A percentile compares a stretch with the other conserved stretches of the same genome.
phyloP scores from a whole-genome alignment of 2,329 filamentous ascomycete genomes.

The Raffaelea arxii region DNA sequence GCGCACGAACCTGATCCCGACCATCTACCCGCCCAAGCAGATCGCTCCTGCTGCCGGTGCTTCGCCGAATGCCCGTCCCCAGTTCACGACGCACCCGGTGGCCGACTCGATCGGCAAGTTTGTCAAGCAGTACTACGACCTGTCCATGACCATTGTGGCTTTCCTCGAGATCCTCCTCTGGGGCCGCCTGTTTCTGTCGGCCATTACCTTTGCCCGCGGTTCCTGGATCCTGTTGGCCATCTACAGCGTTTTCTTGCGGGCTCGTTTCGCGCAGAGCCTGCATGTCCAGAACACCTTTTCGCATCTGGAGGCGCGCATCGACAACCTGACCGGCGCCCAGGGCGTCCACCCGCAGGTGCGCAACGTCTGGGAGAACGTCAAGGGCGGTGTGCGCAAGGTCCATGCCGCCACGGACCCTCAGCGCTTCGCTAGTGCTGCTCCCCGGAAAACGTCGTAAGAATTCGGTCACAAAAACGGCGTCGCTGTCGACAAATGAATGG shows the following conservation, averaged over 20 bases:
- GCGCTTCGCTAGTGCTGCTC: constrained; percentile 55
- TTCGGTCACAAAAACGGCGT: background rate
- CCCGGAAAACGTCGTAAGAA: constrained; percentile 53
- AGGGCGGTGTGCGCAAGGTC: constrained; percentile 62
- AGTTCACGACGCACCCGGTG: constrained; percentile 46
- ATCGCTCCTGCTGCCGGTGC: constrained; percentile 42
- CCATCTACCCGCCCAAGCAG: constrained; percentile 58
- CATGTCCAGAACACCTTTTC: constrained; percentile 82
- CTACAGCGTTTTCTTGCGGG: constrained; percentile 89
- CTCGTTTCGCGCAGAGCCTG: constrained; percentile 78
- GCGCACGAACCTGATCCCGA: constrained; percentile 85
- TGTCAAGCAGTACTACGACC: constrained; percentile 96
- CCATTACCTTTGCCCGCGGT: constrained; percentile 78
- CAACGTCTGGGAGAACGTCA: constrained; percentile 71
- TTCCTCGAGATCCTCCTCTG: constrained; percentile 80
- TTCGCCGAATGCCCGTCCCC: constrained; percentile 47
- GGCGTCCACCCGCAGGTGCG: constrained; percentile 72
- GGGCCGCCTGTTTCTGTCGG: constrained; percentile 70
- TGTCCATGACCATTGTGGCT: constrained; percentile 88
- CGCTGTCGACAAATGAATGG: no score
- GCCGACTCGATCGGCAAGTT: constrained; percentile 83
- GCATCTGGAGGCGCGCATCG: constrained; percentile 63
- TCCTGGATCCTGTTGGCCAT: constrained; percentile 80
- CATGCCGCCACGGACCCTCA: constrained; percentile 70
- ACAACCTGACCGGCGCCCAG: constrained; percentile 76